Conservation (phyloP, 2,329 filamentous ascomycete genomes). For the Colletotrichum abscissum region DNA sequence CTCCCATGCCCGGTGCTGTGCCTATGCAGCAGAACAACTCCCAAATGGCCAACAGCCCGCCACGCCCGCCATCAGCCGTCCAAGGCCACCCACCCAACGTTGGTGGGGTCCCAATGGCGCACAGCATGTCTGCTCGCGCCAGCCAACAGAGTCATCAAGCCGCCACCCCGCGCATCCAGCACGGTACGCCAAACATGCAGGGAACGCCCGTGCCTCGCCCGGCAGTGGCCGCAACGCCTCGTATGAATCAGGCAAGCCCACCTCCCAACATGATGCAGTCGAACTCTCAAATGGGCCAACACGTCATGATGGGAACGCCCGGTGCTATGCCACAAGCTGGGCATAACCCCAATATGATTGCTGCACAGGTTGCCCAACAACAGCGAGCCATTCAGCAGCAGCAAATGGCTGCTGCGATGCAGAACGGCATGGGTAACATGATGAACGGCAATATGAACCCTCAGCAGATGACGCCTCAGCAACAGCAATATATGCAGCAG, state of each 20-base stretch:
- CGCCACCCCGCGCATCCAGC: constrained; percentile 71
- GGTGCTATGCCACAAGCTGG: constrained; percentile 49
- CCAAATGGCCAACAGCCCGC: constrained; percentile 75
- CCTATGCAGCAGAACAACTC: constrained; percentile 75
- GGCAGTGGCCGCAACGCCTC: constrained; percentile 66
- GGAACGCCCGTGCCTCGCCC: constrained; percentile 68
- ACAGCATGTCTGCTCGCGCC: constrained; percentile 71
- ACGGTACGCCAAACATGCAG: constrained; percentile 71
- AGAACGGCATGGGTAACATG: constrained; percentile 47
- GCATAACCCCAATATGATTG: constrained; percentile 52
- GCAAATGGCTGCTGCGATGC: constrained; percentile 48
- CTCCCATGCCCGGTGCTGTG: constrained; percentile 71
- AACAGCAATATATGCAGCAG: constrained; percentile 32
- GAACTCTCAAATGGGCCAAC: constrained; percentile 64
- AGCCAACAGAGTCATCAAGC: constrained; percentile 75
- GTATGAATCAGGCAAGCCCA: constrained; percentile 72
- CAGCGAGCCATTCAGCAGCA: constrained; percentile 58
- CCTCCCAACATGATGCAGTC: constrained; percentile 70
- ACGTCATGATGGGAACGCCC: constrained; percentile 58
- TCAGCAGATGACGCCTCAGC: constrained; percentile 40
- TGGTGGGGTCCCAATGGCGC: constrained; percentile 66
- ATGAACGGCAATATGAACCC: constrained; percentile 50
- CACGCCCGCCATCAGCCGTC: constrained; percentile 73
- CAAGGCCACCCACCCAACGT: constrained; percentile 65
- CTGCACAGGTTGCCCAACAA: constrained; percentile 60